Percentiles rank a stretch among this genome's conserved stretches.
These are phyloP conservation scores for Ustilago loliicola DNA, from an alignment of 1,284 basidiomycete species.

Conservation along the genomic window DNA sequence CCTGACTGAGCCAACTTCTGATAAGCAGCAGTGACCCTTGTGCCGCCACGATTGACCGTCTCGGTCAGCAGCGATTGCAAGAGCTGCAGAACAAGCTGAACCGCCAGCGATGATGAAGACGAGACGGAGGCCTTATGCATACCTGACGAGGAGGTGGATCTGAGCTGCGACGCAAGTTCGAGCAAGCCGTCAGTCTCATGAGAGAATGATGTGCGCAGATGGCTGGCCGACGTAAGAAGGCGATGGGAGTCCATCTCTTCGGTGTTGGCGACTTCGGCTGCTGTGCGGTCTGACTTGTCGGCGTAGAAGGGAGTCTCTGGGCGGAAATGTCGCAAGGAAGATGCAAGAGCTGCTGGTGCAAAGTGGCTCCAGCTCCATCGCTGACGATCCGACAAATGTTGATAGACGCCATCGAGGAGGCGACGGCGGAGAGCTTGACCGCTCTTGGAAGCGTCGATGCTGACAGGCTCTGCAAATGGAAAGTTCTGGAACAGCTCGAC, in stretches of 20 bases:
- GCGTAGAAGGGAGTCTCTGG: slow-evolving; percentile 22
- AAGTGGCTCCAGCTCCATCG: slow-evolving; percentile 35
- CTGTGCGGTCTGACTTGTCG: slow-evolving; percentile 31
- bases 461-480: slow-evolving; percentile 56
- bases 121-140: slow-evolving; percentile 14
- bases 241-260: slow-evolving; percentile 50
- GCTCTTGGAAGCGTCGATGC: slow-evolving; percentile 30
- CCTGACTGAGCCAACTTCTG: slow-evolving; percentile 42
- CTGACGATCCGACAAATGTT: slow-evolving; percentile 34
- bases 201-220: slow-evolving; percentile 40
- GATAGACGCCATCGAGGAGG: slow-evolving; percentile 51
- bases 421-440: slow-evolving; percentile 52
- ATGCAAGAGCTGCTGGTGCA: slow-evolving; percentile 38
- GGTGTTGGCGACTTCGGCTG: slow-evolving; percentile 33
- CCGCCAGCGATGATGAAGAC: slow-evolving; percentile 16
- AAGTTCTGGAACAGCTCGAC: slow-evolving; percentile 55
- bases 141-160: slow-evolving; percentile 11
- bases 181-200: slow-evolving; percentile 49
- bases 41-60: background rate
- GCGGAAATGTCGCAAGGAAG: slow-evolving; percentile 31
- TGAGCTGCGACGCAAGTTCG: slow-evolving; percentile 38
- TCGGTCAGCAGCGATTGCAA: slow-evolving; percentile 38
- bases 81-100: slow-evolving; percentile 32
- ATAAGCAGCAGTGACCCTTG: slow-evolving; percentile 25
- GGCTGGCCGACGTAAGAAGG: slow-evolving; percentile 40